phyloP scores from a whole-genome alignment of 768 basidiomycete genomes.

The Tubosaeta sp. region DNA sequence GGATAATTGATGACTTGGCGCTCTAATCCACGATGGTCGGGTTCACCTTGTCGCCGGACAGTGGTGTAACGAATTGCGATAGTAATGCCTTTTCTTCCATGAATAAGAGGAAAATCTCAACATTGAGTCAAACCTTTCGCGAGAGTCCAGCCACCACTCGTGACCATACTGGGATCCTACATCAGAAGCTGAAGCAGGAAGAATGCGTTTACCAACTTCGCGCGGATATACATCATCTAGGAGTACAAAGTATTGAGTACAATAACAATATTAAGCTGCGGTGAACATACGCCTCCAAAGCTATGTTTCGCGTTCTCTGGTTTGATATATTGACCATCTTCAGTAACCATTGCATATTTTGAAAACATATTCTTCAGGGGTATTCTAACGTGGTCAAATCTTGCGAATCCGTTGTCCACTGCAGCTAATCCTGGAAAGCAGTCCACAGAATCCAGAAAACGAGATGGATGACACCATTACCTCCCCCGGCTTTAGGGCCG shows the following conservation, averaged over 20 bases:
- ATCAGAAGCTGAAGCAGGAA: not conserved
- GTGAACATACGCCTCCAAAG: constrained; percentile 61
- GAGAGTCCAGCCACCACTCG: constrained; percentile 54
- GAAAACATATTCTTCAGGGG: constrained; percentile 72
- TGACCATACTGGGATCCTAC: constrained; percentile 50
- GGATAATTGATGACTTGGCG: constrained; percentile 68
- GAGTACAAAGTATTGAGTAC: not conserved
- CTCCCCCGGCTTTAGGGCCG: constrained; percentile 34
- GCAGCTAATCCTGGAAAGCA: constrained; percentile 43
- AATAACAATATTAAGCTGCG: not conserved
- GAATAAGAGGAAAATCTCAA: not conserved
- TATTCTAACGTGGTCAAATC: constrained; percentile 61
- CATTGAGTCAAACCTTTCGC: constrained; percentile 49
- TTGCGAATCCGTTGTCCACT: constrained; percentile 65
- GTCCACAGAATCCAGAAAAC: not conserved
- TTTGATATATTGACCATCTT: constrained; percentile 57
- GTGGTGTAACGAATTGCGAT: constrained; percentile 70
- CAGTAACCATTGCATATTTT: constrained; percentile 65
- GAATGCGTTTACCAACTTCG: constrained; percentile 37
- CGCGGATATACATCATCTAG: constrained; percentile 72
- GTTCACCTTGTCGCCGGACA: constrained; percentile 64
- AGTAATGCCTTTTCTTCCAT: constrained; percentile 42
- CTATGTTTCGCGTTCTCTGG: constrained; percentile 73
- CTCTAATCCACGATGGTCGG: constrained; percentile 50
- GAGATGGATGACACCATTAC: constrained; percentile 19